Percentiles rank a stretch among this genome's conserved stretches.
These are phyloP conservation scores for Neurospora pannonica DNA, from an alignment of 495 filamentous ascomycete genomes.

Conservation along the genomic window DNA sequence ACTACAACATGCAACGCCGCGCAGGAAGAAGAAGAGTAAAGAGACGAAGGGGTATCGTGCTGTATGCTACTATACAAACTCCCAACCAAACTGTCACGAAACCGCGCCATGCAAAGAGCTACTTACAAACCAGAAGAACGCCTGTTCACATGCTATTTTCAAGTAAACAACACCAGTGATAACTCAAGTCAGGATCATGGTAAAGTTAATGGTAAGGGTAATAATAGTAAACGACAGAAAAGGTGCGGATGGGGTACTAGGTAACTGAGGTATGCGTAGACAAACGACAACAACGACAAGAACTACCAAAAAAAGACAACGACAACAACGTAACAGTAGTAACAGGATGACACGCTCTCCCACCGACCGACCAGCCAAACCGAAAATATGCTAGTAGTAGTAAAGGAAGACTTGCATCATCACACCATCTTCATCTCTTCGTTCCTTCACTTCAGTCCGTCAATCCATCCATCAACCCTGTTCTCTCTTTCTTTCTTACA, in stretches of 20 bases:
- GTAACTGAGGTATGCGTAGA: neutral
- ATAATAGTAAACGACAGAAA: neutral
- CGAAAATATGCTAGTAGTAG: neutral
- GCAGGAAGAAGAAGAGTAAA: neutral
- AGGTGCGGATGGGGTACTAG: neutral
- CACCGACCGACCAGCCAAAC: neutral
- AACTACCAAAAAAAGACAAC: neutral
- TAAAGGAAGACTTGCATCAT: neutral
- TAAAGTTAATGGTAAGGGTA: neutral
- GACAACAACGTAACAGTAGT: neutral
- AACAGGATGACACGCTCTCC: neutral
- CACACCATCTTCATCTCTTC: neutral
- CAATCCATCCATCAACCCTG: neutral
- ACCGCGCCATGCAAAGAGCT: neutral
- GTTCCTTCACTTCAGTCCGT: neutral
- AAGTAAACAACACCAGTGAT: neutral
- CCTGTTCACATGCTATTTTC: neutral
- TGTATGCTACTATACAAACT: neutral
- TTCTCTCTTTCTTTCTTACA: neutral
- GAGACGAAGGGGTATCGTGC: neutral
- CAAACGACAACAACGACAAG: neutral
- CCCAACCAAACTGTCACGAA: neutral
- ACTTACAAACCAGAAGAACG: neutral
- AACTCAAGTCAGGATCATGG: too few relatives aligned
- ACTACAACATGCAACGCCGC: neutral